These are phyloP conservation scores for Boletus patriciae DNA, from an alignment of 768 basidiomycete genomes.

Conservation along the genomic window DNA sequence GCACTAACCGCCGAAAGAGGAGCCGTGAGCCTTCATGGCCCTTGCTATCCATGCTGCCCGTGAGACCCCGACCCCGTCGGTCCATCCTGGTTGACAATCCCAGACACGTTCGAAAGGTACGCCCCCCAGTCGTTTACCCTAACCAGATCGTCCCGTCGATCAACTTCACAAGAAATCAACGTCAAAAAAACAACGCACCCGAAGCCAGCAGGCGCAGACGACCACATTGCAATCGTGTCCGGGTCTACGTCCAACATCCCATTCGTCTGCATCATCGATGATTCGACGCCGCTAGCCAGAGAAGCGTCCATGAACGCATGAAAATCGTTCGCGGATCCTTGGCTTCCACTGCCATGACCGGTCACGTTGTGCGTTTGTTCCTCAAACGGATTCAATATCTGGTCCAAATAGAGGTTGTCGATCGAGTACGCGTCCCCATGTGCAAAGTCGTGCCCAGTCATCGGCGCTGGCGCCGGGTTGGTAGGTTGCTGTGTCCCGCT, in stretches of 20 bases:
- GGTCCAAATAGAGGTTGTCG: slow-evolving; percentile 25
- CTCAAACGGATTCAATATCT: slow-evolving; percentile 13
- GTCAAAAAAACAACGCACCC: slow-evolving; percentile 46
- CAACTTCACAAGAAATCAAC: not conserved
- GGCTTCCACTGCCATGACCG: not conserved
- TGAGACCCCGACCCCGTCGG: slow-evolving; percentile 1
- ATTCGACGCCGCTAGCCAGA: not conserved
- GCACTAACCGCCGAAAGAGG: not conserved
- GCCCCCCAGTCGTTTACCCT: slow-evolving; percentile 43
- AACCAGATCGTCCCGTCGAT: not conserved
- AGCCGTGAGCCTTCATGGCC: not conserved
- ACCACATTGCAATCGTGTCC: slow-evolving; percentile 63
- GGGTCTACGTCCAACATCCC: slow-evolving; percentile 37
- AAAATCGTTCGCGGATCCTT: not conserved
- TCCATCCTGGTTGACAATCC: slow-evolving; percentile 21
- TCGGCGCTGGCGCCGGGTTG: not conserved
- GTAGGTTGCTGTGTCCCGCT: not conserved
- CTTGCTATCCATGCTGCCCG: not conserved
- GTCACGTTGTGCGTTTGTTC: not conserved
- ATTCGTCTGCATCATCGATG: slow-evolving; percentile 4
- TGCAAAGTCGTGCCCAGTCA: not conserved
- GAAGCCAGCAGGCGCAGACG: slow-evolving; percentile 55
- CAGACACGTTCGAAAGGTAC: slow-evolving; percentile 36
- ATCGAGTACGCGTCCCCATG: slow-evolving; percentile 16
- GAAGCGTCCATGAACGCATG: slow-evolving; percentile 17